Percentiles rank a stretch among this genome's conserved stretches.
phyloP scores from a whole-genome alignment of 1,284 basidiomycete genomes.

The Leucoagaricus sp. region DNA sequence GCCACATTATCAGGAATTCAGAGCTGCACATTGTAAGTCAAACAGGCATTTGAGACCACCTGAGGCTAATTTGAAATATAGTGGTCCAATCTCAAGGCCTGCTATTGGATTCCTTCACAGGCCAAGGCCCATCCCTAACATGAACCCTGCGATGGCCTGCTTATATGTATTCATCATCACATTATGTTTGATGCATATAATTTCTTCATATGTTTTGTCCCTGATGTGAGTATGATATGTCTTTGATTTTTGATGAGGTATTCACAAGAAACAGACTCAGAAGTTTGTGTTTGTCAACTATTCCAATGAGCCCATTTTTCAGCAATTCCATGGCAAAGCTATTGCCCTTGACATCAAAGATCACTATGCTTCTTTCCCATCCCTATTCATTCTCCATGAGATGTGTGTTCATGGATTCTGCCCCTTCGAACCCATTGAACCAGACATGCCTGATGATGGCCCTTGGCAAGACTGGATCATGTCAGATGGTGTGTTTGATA shows the following conservation, averaged over 20 bases:
- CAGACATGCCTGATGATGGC: conserved; percentile 13
- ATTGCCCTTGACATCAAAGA: conserved; percentile 27
- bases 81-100: conserved; percentile 21
- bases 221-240: conserved; percentile 21
- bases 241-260: conserved; percentile 11
- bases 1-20: conserved; percentile 18
- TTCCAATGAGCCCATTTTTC: conserved; percentile 11
- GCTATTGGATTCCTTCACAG: conserved; percentile 22
- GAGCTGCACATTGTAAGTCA: conserved; percentile 19
- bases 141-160: conserved; percentile 25
- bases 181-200: conserved; percentile 20
- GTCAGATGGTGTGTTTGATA: conserved; percentile 14
- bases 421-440: conserved; percentile 23
- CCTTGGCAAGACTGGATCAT: conserved; percentile 28
- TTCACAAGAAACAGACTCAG: conserved; percentile 16
- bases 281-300: conserved; percentile 28
- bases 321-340: conserved; percentile 26
- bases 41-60: conserved; percentile 12
- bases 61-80: conserved; percentile 12
- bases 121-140: conserved; percentile 18
- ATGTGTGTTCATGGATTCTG: conserved; percentile 29
- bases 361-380: conserved; percentile 27
- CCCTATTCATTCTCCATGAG: conserved; percentile 32
- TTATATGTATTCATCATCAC: conserved; percentile 23
- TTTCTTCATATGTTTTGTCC: conserved; percentile 26